phyloP scores from a whole-genome alignment of 2,329 filamentous ascomycete genomes.

The Cladophialophora psammophila region DNA sequence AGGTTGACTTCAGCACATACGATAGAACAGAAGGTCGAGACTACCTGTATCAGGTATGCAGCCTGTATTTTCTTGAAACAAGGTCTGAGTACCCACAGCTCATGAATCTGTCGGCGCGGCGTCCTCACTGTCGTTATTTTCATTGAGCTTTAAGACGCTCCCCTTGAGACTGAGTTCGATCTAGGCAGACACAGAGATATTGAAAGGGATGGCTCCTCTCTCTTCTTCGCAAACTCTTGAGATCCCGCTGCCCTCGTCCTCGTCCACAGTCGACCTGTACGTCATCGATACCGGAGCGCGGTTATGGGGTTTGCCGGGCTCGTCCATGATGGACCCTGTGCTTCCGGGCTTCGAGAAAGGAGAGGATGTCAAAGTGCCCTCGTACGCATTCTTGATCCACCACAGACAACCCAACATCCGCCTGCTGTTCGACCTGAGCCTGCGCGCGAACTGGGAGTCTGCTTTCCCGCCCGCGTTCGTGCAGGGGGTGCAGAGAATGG shows the following conservation, averaged over 20 bases:
- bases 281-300: constrained; percentile 19
- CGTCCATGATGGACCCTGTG: constrained; percentile 15
- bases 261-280: constrained; percentile 7
- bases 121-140: too few species aligned
- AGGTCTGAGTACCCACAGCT: too few species aligned
- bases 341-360: constrained; percentile 15
- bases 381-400: constrained; percentile 54
- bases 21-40: too few species aligned
- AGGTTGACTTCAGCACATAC: too few species aligned
- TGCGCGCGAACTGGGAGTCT: constrained; percentile 39
- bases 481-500: constrained; percentile 11
- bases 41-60: too few species aligned
- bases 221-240: background rate
- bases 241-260: constrained; percentile 3
- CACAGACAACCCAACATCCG: constrained; percentile 45
- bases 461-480: constrained; percentile 12
- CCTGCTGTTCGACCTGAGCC: constrained; percentile 48
- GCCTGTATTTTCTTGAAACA: too few species aligned
- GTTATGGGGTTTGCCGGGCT: constrained; percentile 6
- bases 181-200: too few species aligned
- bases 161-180: too few species aligned
- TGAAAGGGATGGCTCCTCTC: too few species aligned
- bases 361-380: constrained; percentile 3
- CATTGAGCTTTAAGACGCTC: too few species aligned
- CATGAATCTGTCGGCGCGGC: too few species aligned